Evolutionary conservation across 1,284 basidiomycete species (phyloP).

Genomic region (Fomitiporia mediterranea): DNA sequence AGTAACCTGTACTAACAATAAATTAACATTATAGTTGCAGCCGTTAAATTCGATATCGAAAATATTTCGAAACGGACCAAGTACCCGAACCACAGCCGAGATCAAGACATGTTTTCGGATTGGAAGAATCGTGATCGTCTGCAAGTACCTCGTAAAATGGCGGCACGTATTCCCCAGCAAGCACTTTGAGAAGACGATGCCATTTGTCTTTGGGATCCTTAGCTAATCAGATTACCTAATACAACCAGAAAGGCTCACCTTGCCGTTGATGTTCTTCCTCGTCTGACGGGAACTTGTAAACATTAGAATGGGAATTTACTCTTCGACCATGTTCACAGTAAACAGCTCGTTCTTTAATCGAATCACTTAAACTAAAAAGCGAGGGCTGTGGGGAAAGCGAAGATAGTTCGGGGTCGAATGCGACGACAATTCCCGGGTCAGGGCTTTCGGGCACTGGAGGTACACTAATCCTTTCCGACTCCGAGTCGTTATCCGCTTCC

Average conservation of each 20-base stretch:
- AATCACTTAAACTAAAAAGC: slow-evolving; percentile 62
- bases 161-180: slow-evolving; percentile 54
- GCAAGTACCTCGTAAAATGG: slow-evolving; percentile 20
- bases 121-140: slow-evolving; percentile 15
- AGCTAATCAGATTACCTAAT: slow-evolving; percentile 13
- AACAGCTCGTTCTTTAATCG: slow-evolving; percentile 53
- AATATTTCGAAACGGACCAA: slow-evolving; percentile 41
- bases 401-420: no score
- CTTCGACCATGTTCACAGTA: slow-evolving; percentile 62
- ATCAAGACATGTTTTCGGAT: slow-evolving; percentile 58
- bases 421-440: no score
- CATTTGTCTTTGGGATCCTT: no score
- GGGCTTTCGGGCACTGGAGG: no score
- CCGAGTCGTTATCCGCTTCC: no score
- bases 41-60: no score
- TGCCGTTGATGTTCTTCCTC: slow-evolving; percentile 67
- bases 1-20: no score
- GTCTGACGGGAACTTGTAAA: slow-evolving; percentile 72
- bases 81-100: slow-evolving; percentile 73
- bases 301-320: slow-evolving; percentile 72
- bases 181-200: slow-evolving; percentile 54
- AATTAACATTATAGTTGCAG: no score
- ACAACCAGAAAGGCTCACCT: slow-evolving; percentile 46
- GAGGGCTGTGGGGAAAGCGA: slow-evolving; percentile 62
- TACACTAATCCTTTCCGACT: no score